phyloP scores from a whole-genome alignment of 176 grass and related monocot genomes.

The Musa acuminata region DNA sequence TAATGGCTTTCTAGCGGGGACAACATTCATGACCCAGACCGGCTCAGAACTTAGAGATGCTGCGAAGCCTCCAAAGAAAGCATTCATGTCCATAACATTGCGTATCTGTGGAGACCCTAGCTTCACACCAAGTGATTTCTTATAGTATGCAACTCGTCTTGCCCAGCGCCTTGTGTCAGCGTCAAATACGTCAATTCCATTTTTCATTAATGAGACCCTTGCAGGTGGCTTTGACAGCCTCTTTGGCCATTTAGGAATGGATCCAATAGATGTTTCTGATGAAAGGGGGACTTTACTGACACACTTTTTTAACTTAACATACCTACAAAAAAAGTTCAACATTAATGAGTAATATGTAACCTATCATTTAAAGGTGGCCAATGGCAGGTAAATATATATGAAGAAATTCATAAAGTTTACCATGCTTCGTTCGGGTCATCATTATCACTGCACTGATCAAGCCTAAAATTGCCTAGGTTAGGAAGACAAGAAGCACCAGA shows the following conservation, averaged over 20 bases:
- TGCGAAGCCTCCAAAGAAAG: conserved; percentile 74
- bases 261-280: conserved; percentile 49
- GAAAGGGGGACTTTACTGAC: conserved; percentile 40
- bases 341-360: neutral
- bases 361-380: neutral
- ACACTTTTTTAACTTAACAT: conserved; percentile 80
- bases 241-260: conserved; percentile 67
- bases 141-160: conserved; percentile 64
- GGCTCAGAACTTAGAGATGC: conserved; percentile 53
- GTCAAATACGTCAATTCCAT: conserved; percentile 56
- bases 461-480: conserved; percentile 47
- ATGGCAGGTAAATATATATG: neutral
- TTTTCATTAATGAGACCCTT: conserved; percentile 49
- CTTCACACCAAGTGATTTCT: conserved; percentile 63
- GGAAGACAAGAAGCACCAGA: conserved; percentile 41
- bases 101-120: conserved; percentile 56
- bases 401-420: conserved; percentile 29
- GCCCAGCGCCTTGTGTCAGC: conserved; percentile 60
- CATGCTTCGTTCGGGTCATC: conserved; percentile 89
- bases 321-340: conserved; percentile 37
- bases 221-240: conserved; percentile 51
- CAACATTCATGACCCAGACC: conserved; percentile 98
- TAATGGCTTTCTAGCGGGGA: conserved; percentile 60
- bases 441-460: conserved; percentile 49
- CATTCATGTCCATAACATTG: conserved; percentile 98